Percentiles rank a stretch among this genome's conserved stretches.
These are phyloP conservation scores for Blastocystis sp. DNA, from an alignment of 352 stramenopile genomes.

Conservation along the genomic window DNA sequence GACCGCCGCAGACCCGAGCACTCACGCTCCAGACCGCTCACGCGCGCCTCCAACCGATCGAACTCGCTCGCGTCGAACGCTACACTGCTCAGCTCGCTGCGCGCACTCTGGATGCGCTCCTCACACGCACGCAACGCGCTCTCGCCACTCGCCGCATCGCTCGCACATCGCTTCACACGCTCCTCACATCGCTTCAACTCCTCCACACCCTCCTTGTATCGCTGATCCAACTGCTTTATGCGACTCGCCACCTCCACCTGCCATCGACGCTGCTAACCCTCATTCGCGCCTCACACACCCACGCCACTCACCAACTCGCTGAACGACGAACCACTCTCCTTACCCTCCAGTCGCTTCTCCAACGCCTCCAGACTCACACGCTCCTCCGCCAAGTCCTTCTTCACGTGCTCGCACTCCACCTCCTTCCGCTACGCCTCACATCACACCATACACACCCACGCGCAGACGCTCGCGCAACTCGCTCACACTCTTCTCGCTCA, in stretches of 20 bases:
- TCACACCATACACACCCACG: slow-evolving; percentile 90
- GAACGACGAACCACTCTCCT: background rate
- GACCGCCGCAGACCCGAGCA: background rate
- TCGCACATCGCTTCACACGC: background rate
- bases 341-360: slow-evolving; percentile 60
- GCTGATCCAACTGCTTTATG: slow-evolving; percentile 22
- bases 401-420: slow-evolving; percentile 69
- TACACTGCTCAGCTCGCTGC: background rate
- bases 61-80: background rate
- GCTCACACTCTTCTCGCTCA: slow-evolving; percentile 81
- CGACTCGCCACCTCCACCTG: background rate
- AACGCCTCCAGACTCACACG: slow-evolving; percentile 78
- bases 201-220: background rate
- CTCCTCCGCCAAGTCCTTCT: slow-evolving; percentile 79
- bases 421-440: slow-evolving; percentile 73
- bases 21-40: background rate
- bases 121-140: background rate
- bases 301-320: slow-evolving; percentile 1
- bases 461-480: slow-evolving; percentile 77
- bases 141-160: background rate
- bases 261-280: slow-evolving; percentile 21
- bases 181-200: background rate
- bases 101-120: background rate
- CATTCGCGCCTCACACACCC: no score
- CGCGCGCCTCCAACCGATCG: background rate